Evolutionary conservation across 129 eudicot genomes (phyloP).

Genomic region (Pittosporum tobira): DNA sequence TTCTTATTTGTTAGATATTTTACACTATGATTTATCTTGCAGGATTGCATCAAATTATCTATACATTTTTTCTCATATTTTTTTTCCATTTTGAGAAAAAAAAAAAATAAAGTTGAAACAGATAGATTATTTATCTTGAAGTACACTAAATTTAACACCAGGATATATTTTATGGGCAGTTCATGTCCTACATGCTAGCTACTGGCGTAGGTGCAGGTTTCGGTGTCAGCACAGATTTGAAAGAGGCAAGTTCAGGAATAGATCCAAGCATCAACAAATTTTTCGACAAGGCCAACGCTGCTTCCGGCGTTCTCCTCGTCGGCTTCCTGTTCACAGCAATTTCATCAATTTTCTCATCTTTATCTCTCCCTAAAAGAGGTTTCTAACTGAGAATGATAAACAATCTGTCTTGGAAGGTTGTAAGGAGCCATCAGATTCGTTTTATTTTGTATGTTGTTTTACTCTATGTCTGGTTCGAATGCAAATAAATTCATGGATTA

Average conservation of each 20-base stretch:
- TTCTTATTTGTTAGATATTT: too few species aligned
- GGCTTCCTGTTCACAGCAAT: slow-evolving; percentile 16
- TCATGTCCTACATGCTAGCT: slow-evolving; percentile 20
- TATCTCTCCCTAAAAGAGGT: slow-evolving; percentile 3
- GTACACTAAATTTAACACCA: too few species aligned
- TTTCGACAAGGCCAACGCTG: slow-evolving; percentile 5
- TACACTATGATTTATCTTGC: too few species aligned
- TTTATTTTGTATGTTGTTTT: too few species aligned
- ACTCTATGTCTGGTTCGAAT: too few species aligned
- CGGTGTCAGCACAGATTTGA: slow-evolving; percentile 12
- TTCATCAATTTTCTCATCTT: slow-evolving; percentile 16
- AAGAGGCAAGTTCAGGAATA: neutral
- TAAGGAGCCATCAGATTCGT: too few species aligned
- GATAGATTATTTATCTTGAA: too few species aligned
- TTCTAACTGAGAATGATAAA: neutral
- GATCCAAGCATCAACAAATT: neutral
- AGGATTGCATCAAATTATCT: too few species aligned
- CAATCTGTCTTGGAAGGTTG: neutral
- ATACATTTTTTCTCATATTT: too few species aligned
- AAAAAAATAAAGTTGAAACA: too few species aligned
- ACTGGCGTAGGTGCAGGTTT: slow-evolving; percentile 36
- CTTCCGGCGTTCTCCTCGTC: slow-evolving; percentile 11
- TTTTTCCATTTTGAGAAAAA: too few species aligned
- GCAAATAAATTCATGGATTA: too few species aligned
- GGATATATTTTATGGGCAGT: slow-evolving; percentile 12